phyloP scores from a whole-genome alignment of 805 yeast species.

The Lipomyces kockii region DNA sequence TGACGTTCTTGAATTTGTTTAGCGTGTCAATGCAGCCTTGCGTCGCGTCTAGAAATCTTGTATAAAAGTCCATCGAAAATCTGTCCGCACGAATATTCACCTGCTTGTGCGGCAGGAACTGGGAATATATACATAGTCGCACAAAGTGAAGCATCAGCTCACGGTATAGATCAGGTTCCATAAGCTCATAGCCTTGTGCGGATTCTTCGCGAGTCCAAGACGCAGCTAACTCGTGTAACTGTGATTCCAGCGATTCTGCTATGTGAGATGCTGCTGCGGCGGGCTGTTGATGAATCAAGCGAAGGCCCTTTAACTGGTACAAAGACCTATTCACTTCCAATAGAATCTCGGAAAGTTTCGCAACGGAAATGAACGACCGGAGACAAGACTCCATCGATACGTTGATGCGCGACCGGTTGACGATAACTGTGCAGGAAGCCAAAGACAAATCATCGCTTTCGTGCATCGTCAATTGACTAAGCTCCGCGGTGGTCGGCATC shows the following conservation, averaged over 20 bases:
- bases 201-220: neutral
- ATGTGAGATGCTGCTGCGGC: slow-evolving; percentile 13
- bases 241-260: slow-evolving; percentile 16
- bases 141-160: slow-evolving; percentile 9
- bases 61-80: neutral
- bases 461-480: slow-evolving; percentile 15
- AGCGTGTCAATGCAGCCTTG: slow-evolving; percentile 9
- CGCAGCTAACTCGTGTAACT: slow-evolving; percentile 11
- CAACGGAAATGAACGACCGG: slow-evolving; percentile 14
- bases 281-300: neutral
- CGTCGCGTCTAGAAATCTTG: slow-evolving; percentile 19
- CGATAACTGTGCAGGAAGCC: neutral
- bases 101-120: slow-evolving; percentile 19
- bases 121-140: slow-evolving; percentile 10
- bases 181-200: neutral
- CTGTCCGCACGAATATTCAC: neutral
- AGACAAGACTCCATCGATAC: slow-evolving; percentile 8
- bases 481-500: slow-evolving; percentile 20
- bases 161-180: slow-evolving; percentile 19
- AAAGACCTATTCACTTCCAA: slow-evolving; percentile 20
- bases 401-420: neutral
- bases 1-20: slow-evolving; percentile 6
- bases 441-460: neutral
- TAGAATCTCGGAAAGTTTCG: slow-evolving; percentile 16
- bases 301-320: slow-evolving; percentile 10